phyloP scores from a whole-genome alignment of 768 basidiomycete genomes.

The Xerocomus spinulosus region DNA sequence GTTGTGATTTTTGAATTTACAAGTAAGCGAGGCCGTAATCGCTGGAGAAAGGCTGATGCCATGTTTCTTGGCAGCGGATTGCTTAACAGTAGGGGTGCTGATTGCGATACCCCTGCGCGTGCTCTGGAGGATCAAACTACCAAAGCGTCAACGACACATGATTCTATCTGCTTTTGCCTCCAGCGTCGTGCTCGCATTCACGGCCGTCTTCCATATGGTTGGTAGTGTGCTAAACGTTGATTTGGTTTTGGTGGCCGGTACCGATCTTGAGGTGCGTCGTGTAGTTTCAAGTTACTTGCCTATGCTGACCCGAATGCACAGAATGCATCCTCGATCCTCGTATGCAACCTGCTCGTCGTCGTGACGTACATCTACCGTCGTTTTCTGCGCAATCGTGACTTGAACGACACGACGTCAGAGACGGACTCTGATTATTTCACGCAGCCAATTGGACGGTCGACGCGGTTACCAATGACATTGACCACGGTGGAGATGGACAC shows the following conservation, averaged over 20 bases:
- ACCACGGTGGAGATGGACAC: no score
- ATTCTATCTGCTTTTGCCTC: slow-evolving; percentile 17
- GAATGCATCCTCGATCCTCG: slow-evolving; percentile 5
- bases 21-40: slow-evolving; percentile 1
- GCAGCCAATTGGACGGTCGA: no score
- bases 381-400: no score
- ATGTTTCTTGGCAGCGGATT: slow-evolving; percentile 4
- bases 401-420: no score
- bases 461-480: no score
- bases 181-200: slow-evolving; percentile 11
- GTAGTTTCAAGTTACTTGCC: no score
- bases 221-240: background rate
- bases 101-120: slow-evolving; percentile 10
- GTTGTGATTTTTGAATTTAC: slow-evolving; percentile 4
- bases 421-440: no score
- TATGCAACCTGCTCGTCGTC: slow-evolving; percentile 16
- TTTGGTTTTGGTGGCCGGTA: no score
- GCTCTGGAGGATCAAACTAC: slow-evolving; percentile 16
- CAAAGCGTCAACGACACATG: slow-evolving; percentile 12
- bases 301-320: background rate
- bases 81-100: slow-evolving; percentile 4
- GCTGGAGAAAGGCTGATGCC: no score
- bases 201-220: slow-evolving; percentile 5
- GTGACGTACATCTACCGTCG: slow-evolving; percentile 14
- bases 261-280: no score